Evolutionary conservation across 2,329 filamentous ascomycete species (phyloP).

Genomic region (Aspergillus fischeri): DNA sequence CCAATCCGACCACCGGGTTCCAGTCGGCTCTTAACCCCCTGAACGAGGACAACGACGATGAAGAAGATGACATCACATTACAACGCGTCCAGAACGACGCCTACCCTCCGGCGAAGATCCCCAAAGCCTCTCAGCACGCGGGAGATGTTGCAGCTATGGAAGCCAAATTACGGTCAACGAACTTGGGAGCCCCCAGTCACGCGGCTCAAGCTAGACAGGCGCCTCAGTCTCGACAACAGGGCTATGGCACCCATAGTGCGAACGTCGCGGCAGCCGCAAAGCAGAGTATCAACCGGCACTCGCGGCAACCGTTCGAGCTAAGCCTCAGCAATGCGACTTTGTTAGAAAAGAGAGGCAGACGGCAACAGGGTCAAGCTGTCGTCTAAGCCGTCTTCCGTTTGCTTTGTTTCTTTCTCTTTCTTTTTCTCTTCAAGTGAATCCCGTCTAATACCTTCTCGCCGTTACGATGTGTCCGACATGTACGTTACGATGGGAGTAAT

Average conservation of each 20-base stretch:
- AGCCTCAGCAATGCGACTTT: conserved; percentile 88
- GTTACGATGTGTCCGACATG: neutral
- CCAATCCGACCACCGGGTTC: conserved; percentile 54
- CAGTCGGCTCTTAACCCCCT: conserved; percentile 59
- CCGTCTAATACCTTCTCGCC: neutral
- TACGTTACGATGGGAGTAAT: neutral
- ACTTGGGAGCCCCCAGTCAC: conserved; percentile 60
- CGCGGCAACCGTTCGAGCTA: conserved; percentile 84
- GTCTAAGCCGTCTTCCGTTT: conserved; percentile 11
- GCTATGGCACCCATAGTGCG: conserved; percentile 86
- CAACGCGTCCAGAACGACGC: conserved; percentile 12
- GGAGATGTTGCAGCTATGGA: conserved; percentile 70
- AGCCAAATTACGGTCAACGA: conserved; percentile 79
- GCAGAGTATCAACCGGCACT: conserved; percentile 68
- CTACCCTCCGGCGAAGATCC: conserved; percentile 60
- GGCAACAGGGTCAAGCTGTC: conserved; percentile 30
- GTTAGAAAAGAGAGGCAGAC: conserved; percentile 63
- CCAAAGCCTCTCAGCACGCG: conserved; percentile 55
- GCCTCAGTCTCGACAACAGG: conserved; percentile 53
- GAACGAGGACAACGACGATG: conserved; percentile 60
- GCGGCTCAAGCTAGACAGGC: conserved; percentile 59
- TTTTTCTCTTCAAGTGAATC: neutral
- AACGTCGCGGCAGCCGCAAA: conserved; percentile 78
- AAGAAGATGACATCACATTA: conserved; percentile 44
- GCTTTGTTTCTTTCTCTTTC: neutral